Evolutionary conservation across 108 stramenopile genomes (phyloP), one percentile per base, ranked within the genome.

Genomic region (Thalassiosira profunda): DNA sequence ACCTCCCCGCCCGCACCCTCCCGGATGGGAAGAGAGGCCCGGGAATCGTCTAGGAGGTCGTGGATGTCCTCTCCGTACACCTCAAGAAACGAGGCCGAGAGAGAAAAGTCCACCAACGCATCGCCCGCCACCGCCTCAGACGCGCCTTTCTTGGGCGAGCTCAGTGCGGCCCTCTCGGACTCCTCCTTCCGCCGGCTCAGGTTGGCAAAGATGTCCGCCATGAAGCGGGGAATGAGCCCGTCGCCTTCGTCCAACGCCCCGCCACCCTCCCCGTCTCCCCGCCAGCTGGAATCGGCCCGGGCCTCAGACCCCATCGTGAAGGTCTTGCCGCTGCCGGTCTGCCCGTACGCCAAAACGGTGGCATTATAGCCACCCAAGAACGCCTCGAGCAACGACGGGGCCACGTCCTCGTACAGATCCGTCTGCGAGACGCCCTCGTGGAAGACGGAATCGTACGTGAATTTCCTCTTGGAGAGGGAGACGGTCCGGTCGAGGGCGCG

Each of bases 51-150:
- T 11, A 98, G 69, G 28, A 98, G 73, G 69, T 98, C 98, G 60
- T 84, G 86, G 28, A 98, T 94, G 64, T 97, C 96, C 67, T 98
- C 94, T 14, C 96, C 96, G 58, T 97, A 97, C 0, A 98, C 95
- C 72, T 98, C 98, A 6, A 98, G 84, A 71, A 52, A 52, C 6
- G 93, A 87, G 14, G 90, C 90, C 14, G 80, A 64, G 43, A 97
- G 58, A 6, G 14, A 29, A 25, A 25, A n/a, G n/a, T 52, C 51
- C 5, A 52, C 51, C 29, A 52, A 11, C n/a, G n/a, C n/a, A n/a
- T n/a, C n/a, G n/a, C n/a, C n/a, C n/a, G n/a, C n/a, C n/a, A n/a
- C n/a, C n/a, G n/a, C n/a, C n/a, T n/a, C n/a, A 1, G 51, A 52
- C 7, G 51, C 7, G 17, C 1, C 10, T 31, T 30, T 37, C 44